phyloP scores from a whole-genome alignment of 371 early-diverging fungal species.

The Haplosporangium sp. region DNA sequence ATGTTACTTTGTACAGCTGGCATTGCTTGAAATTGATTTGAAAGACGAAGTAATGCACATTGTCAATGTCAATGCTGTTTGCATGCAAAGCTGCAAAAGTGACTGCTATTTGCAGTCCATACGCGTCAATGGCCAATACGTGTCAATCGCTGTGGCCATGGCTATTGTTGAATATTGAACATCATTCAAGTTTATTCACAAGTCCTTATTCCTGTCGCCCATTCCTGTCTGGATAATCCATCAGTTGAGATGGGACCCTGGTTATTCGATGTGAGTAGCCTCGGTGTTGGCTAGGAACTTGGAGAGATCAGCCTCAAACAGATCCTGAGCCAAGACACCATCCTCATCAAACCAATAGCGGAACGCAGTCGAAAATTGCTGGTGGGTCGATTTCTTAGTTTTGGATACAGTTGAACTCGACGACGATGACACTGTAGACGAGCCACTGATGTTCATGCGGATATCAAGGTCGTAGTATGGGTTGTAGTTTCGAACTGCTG shows the following conservation, averaged over 20 bases:
- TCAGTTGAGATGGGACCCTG: not conserved
- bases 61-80: not conserved
- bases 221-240: no score
- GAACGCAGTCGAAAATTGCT: constrained; percentile 49
- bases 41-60: not conserved
- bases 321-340: constrained; percentile 46
- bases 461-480: constrained; percentile 49
- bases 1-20: constrained; percentile 5
- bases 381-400: constrained; percentile 35
- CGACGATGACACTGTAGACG: constrained; percentile 1
- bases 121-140: not conserved
- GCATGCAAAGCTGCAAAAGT: not conserved
- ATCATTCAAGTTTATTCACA: no score
- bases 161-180: no score
- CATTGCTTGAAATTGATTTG: constrained; percentile 2
- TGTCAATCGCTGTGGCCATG: no score
- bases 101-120: not conserved
- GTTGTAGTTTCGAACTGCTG: constrained; percentile 39
- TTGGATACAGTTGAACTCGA: not conserved
- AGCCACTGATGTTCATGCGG: constrained; percentile 18
- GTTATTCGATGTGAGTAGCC: constrained; percentile 43
- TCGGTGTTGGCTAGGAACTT: constrained; percentile 53
- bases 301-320: constrained; percentile 38
- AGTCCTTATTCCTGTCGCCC: no score
- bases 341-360: constrained; percentile 53